These are phyloP conservation scores for Metschnikowia lochheadii DNA, from an alignment of 805 yeast species.

Conservation along the genomic window DNA sequence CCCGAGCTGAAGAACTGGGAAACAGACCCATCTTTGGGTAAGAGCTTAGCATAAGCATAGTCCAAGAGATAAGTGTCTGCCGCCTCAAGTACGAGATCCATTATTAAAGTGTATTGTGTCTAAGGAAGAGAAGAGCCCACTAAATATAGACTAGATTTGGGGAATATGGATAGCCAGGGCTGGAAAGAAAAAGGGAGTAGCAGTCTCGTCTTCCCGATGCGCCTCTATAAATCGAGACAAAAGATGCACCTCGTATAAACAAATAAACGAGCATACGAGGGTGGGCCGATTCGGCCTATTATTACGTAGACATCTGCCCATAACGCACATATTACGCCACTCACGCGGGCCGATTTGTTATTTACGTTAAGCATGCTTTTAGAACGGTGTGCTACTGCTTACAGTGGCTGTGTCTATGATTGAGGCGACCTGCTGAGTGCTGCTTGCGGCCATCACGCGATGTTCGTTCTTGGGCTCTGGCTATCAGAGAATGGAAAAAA, in stretches of 20 bases:
- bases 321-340: slow-evolving; percentile 1
- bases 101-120: slow-evolving; percentile 20
- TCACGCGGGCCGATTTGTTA: too few species aligned
- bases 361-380: neutral
- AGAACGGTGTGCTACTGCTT: neutral
- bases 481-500: too few species aligned
- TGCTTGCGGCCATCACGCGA: neutral
- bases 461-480: neutral
- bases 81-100: slow-evolving; percentile 90
- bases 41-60: slow-evolving; percentile 59
- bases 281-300: slow-evolving; percentile 12
- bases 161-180: neutral
- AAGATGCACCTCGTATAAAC: slow-evolving; percentile 2
- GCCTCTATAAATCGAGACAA: slow-evolving; percentile 1
- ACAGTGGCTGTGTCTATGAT: neutral
- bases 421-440: neutral
- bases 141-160: neutral
- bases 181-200: neutral
- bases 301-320: slow-evolving; percentile 3
- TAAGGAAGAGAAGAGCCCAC: neutral
- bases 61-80: slow-evolving; percentile 74
- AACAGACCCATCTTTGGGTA: slow-evolving; percentile 54
- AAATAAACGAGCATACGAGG: slow-evolving; percentile 14
- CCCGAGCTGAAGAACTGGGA: slow-evolving; percentile 21
- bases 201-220: neutral